Conservation (phyloP, 1,284 basidiomycete genomes). For the Pseudozyma pruni region DNA sequence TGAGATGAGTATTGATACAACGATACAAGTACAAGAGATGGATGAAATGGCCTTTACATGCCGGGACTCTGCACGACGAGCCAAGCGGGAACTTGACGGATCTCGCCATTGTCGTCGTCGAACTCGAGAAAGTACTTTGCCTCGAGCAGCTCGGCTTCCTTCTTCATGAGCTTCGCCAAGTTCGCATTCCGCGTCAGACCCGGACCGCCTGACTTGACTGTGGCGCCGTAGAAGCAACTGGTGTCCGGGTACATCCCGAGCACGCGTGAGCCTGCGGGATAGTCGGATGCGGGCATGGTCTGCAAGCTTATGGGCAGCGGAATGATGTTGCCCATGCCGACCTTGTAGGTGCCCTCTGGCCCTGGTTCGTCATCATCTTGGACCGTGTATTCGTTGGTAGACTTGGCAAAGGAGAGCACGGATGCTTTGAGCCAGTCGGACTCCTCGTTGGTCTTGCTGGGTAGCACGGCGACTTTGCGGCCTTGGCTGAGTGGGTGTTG, state of each 20-base stretch:
- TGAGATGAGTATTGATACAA: slow-evolving; percentile 16
- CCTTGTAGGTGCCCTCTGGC: slow-evolving; percentile 48
- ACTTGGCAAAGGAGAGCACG: slow-evolving; percentile 38
- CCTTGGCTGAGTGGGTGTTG: slow-evolving; percentile 41
- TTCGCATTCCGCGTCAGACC: slow-evolving; percentile 38
- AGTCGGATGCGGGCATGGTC: slow-evolving; percentile 61
- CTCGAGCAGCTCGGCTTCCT: slow-evolving; percentile 56
- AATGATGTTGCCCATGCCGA: slow-evolving; percentile 54
- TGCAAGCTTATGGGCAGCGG: slow-evolving; percentile 58
- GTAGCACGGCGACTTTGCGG: slow-evolving; percentile 41
- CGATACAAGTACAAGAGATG: slow-evolving; percentile 27
- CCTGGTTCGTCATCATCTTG: slow-evolving; percentile 50
- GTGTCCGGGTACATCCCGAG: slow-evolving; percentile 67
- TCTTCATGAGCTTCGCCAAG: slow-evolving; percentile 41
- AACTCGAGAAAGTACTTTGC: slow-evolving; percentile 64
- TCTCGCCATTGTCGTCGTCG: slow-evolving; percentile 64
- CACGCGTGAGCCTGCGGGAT: slow-evolving; percentile 55
- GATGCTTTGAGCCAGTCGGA: slow-evolving; percentile 50
- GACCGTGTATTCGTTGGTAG: slow-evolving; percentile 41
- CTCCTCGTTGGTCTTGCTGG: slow-evolving; percentile 40
- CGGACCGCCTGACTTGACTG: slow-evolving; percentile 63
- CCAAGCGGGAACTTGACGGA: slow-evolving; percentile 62
- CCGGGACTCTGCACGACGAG: slow-evolving; percentile 62
- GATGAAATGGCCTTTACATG: slow-evolving; percentile 4
- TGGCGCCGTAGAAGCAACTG: slow-evolving; percentile 66